Conservation (phyloP, 345 rosid species). For the Dipteronia sinensis region DNA sequence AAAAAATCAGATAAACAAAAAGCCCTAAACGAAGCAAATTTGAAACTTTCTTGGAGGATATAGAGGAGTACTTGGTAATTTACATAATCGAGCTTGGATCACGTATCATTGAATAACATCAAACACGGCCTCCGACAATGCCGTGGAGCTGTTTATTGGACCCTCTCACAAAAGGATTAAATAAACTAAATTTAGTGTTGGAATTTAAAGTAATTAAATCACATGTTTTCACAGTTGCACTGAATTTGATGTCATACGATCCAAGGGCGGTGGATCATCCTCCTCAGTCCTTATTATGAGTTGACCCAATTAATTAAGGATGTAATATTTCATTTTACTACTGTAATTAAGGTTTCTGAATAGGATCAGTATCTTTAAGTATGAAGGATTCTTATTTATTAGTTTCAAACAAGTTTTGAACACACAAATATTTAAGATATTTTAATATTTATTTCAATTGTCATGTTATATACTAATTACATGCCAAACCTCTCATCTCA, state of each 20-base stretch:
- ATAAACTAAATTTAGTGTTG: too few relatives aligned
- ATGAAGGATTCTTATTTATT: too few relatives aligned
- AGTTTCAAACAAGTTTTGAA: too few relatives aligned
- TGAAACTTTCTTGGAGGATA: not conserved
- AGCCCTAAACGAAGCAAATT: not conserved
- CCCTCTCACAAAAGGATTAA: not conserved
- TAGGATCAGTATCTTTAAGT: too few relatives aligned
- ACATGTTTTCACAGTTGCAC: constrained; percentile 23
- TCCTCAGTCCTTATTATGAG: not conserved
- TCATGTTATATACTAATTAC: not conserved
- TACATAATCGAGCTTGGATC: constrained; percentile 9
- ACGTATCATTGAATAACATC: not conserved
- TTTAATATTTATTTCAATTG: too few relatives aligned
- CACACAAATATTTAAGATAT: not conserved
- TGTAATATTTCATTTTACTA: not conserved
- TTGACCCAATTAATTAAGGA: not conserved
- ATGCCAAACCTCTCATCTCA: not conserved
- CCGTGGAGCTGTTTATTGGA: not conserved
- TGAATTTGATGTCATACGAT: constrained; percentile 36
- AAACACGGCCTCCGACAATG: not conserved
- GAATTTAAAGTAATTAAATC: not conserved
- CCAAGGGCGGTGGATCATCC: not conserved
- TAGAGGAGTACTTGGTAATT: not conserved
- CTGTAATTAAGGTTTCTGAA: too few relatives aligned
- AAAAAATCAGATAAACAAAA: too few relatives aligned